Evolutionary conservation across 2,329 filamentous ascomycete species (phyloP).

Genomic region (Raffaelea ambrosiae): DNA sequence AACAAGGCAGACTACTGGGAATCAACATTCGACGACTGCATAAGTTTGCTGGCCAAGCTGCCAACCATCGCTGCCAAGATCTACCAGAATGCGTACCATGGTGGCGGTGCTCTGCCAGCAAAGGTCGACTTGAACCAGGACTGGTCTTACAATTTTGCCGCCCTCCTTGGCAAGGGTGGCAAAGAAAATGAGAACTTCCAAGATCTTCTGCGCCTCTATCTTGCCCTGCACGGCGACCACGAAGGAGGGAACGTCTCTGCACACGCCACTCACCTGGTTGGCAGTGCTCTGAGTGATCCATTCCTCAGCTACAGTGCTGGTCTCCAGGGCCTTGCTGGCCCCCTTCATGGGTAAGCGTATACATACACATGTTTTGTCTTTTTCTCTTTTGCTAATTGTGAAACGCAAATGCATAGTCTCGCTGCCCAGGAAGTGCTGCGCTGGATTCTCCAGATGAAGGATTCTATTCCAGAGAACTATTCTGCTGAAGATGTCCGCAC

Average conservation of each 20-base stretch:
- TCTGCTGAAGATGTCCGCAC: slow-evolving; percentile 73
- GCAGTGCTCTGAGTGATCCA: slow-evolving; percentile 86
- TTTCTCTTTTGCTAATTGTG: no score
- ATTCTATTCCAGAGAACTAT: slow-evolving; percentile 69
- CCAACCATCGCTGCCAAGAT: slow-evolving; percentile 96
- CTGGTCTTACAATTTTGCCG: slow-evolving; percentile 98
- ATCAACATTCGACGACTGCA: slow-evolving; percentile 91
- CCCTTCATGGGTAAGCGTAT: slow-evolving; percentile 64
- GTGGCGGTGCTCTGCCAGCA: slow-evolving; percentile 64
- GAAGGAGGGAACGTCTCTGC: slow-evolving; percentile 97
- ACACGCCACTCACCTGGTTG: slow-evolving; percentile 89
- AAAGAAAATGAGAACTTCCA: slow-evolving; percentile 90
- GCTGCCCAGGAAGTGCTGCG: slow-evolving; percentile 95
- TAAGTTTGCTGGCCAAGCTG: slow-evolving; percentile 89
- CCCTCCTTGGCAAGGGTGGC: slow-evolving; percentile 86
- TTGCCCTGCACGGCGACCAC: slow-evolving; percentile 95
- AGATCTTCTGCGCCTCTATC: slow-evolving; percentile 85
- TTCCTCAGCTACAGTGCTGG: slow-evolving; percentile 96
- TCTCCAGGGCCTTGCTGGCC: slow-evolving; percentile 90
- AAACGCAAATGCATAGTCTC: slow-evolving; percentile 45
- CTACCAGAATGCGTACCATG: slow-evolving; percentile 82
- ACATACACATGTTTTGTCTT: background rate
- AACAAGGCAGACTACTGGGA: slow-evolving; percentile 99
- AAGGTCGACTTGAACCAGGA: slow-evolving; percentile 78
- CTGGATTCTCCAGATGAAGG: slow-evolving; percentile 95